Conservation (phyloP, 1,284 basidiomycete species). For the Trichosporon sp. region DNA sequence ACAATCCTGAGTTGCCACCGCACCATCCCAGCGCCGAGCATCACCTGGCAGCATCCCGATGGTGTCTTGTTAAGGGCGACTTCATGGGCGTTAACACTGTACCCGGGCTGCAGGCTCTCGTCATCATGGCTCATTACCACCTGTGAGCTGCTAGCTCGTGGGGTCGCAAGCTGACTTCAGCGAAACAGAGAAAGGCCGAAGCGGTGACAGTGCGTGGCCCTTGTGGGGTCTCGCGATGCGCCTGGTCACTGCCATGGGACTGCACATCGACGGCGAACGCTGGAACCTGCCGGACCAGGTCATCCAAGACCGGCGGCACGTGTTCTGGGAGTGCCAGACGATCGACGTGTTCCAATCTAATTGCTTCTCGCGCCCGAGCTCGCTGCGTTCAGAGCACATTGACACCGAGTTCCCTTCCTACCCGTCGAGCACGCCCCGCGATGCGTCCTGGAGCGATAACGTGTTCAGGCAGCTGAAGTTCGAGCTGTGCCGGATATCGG, state of each 20-base stretch:
- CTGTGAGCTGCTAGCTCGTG: slow-evolving; percentile 34
- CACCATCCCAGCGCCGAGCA: slow-evolving; percentile 36
- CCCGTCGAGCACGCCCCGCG: background rate
- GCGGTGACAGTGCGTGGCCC: slow-evolving; percentile 41
- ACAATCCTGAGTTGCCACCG: slow-evolving; percentile 39
- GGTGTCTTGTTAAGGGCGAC: slow-evolving; percentile 37
- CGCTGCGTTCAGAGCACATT: slow-evolving; percentile 26
- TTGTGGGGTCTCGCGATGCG: slow-evolving; percentile 40
- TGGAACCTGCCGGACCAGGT: slow-evolving; percentile 39
- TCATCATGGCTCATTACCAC: slow-evolving; percentile 27
- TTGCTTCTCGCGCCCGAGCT: slow-evolving; percentile 35
- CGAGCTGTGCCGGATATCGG: slow-evolving; percentile 30
- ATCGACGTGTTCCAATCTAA: slow-evolving; percentile 33
- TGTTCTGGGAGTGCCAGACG: slow-evolving; percentile 32
- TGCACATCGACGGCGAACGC: slow-evolving; percentile 41
- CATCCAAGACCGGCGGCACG: slow-evolving; percentile 34
- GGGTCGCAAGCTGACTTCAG: slow-evolving; percentile 20
- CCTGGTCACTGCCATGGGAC: slow-evolving; percentile 32
- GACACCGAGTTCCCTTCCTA: slow-evolving; percentile 31
- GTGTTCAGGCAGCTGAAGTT: slow-evolving; percentile 30
- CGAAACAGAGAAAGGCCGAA: slow-evolving; percentile 33
- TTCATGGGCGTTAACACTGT: slow-evolving; percentile 38
- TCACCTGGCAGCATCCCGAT: slow-evolving; percentile 29
- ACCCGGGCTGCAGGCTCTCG: slow-evolving; percentile 37
- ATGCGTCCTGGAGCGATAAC: background rate